Conservation (phyloP, 225 moss, liverwort and hornwort species). For the Asterella californica region DNA sequence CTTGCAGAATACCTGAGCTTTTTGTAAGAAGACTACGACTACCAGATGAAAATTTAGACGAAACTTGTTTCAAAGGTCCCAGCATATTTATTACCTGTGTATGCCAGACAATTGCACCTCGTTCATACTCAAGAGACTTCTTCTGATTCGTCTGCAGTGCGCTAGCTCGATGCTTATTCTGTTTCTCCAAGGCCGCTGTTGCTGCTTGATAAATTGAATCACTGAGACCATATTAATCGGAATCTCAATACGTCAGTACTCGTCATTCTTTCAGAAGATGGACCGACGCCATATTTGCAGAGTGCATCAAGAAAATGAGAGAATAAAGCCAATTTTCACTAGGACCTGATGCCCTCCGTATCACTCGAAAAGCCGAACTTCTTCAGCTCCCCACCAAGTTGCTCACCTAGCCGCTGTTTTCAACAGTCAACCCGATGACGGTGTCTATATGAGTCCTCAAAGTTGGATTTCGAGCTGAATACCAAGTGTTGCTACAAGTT, state of each 20-base stretch:
- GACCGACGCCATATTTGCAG: background rate
- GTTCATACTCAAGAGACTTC: conserved; percentile 74
- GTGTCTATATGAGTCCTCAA: background rate
- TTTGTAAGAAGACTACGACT: background rate
- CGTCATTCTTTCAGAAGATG: background rate
- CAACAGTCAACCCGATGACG: background rate
- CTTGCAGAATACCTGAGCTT: too few species aligned
- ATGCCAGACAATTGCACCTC: conserved; percentile 90
- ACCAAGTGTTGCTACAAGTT: background rate
- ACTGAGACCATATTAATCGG: conserved; percentile 27
- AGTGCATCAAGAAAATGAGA: background rate
- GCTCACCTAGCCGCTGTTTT: conserved; percentile 62
- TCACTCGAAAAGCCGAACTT: conserved; percentile 72
- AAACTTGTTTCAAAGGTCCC: background rate
- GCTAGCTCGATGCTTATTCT: conserved; percentile 53
- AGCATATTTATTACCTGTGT: conserved; percentile 54
- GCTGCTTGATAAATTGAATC: conserved; percentile 68
- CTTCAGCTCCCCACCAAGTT: conserved; percentile 64
- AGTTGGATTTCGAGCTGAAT: background rate
- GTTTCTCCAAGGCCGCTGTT: conserved; percentile 70
- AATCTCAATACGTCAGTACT: background rate
- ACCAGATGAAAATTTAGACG: background rate
- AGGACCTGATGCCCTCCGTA: conserved; percentile 70
- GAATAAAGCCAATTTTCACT: background rate
- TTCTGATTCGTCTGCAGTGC: conserved; percentile 60